Evolutionary conservation across 768 basidiomycete genomes (phyloP), one percentile per base, ranked within the genome.

Genomic region (Suillus tomentosus): DNA sequence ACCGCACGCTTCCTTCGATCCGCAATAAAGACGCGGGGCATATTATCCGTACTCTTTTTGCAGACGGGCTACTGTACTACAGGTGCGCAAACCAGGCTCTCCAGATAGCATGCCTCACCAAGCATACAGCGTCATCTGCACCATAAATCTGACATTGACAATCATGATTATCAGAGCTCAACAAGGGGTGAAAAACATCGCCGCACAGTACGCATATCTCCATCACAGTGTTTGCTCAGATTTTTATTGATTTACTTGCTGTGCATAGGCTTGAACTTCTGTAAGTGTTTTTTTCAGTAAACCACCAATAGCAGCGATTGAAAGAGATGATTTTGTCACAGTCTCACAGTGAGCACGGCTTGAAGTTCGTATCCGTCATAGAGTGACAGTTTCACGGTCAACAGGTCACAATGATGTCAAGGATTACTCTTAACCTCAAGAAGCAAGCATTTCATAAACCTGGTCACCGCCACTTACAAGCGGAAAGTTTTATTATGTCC

Each of bases 351-450:
- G 50, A 22, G 72, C 53, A 27, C 50, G 54, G 27, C 36, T 51
- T 22, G 27, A 60, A 14, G 22, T 15, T 11, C n/a, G 15, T 9
- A 34, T 5, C 40, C 0, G 4, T 47, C 47, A 42, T 45, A 40
- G 63, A 27, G 37, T 61, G 48, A 37, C 7, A 39, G 8, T 40
- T 57, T 43, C 43, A 22, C 14, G 22, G 14, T 64, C 22, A 70
- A 36, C 69, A 83, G 74, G 85, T 89, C 13, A 79, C 85, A 0
- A 89, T 88, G 85, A 87, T 88, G 81, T 88, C 86, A 3, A 81
- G 88, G 9, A 88, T 89, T 57, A 88, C 87, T 1, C 79, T 89
- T 31, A 85, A 83, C 70, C 78, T 89, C 11, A 84, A 77, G 73
- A 84, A 82, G 71, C 76, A 72, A 47, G 61, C 39, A 5, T 19